Conservation (phyloP, 2,329 filamentous ascomycete genomes). For the Colletotrichum sp. region DNA sequence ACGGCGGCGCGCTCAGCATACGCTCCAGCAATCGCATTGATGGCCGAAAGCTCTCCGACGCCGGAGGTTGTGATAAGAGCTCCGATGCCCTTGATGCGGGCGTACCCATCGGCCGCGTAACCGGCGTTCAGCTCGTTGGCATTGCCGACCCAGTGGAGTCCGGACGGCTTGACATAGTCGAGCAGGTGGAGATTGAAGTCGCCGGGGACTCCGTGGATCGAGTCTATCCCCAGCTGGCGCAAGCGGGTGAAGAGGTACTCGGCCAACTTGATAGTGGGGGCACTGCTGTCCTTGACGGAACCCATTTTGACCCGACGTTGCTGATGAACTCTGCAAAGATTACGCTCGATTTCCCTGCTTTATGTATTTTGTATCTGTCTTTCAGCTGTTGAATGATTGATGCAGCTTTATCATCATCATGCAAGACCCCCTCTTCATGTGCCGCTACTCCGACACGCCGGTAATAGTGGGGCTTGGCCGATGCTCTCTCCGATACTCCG, state of each 20-base stretch:
- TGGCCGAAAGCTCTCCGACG: constrained; percentile 61
- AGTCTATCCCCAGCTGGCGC: constrained; percentile 61
- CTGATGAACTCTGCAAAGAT: too few relatives aligned
- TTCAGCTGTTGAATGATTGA: too few relatives aligned
- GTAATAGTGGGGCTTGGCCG: background rate
- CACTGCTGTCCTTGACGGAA: background rate
- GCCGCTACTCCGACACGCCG: background rate
- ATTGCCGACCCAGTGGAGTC: constrained; percentile 53
- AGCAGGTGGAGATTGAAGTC: constrained; percentile 44
- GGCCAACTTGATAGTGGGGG: constrained; percentile 47
- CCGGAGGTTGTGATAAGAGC: constrained; percentile 64
- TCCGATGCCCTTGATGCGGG: constrained; percentile 55
- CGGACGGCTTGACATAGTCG: constrained; percentile 40
- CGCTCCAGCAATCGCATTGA: constrained; percentile 64
- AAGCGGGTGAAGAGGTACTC: constrained; percentile 68
- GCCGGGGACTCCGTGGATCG: constrained; percentile 57
- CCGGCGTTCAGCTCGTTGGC: constrained; percentile 64
- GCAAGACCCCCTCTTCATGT: background rate
- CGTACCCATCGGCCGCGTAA: constrained; percentile 64
- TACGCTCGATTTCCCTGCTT: too few relatives aligned
- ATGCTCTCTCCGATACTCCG: background rate
- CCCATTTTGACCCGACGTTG: too few relatives aligned
- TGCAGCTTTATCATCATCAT: background rate
- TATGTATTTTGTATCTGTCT: too few relatives aligned
- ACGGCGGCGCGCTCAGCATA: constrained; percentile 62